A percentile compares a stretch with the other conserved stretches of the same genome.
Conservation (phyloP, 192 early-diverging fungal genomes). For the Chytriomyces sp. region DNA sequence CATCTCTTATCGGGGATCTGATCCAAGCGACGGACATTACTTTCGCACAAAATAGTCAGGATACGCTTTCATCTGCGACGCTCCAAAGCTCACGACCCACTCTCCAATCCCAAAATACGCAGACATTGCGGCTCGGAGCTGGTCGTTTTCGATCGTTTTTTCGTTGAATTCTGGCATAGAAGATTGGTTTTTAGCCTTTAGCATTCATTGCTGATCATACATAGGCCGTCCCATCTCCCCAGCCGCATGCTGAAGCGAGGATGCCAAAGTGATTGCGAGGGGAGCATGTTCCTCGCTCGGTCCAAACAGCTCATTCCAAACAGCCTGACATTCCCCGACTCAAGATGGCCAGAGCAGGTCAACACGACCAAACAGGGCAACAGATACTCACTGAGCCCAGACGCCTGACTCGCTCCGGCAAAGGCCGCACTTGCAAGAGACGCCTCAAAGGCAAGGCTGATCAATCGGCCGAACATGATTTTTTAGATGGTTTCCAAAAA, state of each 20-base stretch:
- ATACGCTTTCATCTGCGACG: slow-evolving; percentile 41
- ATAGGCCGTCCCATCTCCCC: not conserved
- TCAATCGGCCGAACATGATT: slow-evolving; percentile 32
- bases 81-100: slow-evolving; percentile 41
- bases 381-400: slow-evolving; percentile 39
- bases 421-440: slow-evolving; percentile 46
- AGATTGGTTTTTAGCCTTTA: not conserved
- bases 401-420: slow-evolving; percentile 41
- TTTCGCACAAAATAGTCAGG: slow-evolving; percentile 39
- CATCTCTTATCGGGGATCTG: not conserved
- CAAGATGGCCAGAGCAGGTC: not conserved
- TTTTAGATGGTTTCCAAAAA: not conserved
- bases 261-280: not conserved
- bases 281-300: not conserved
- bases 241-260: not conserved
- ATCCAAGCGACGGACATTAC: not conserved
- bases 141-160: slow-evolving; percentile 51
- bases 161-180: slow-evolving; percentile 39
- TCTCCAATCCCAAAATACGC: slow-evolving; percentile 46
- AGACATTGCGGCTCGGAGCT: slow-evolving; percentile 33
- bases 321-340: not conserved
- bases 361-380: not conserved
- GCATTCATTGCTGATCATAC: not conserved
- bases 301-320: not conserved
- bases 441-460: slow-evolving; percentile 42